Evolutionary conservation across 441 rosid genomes (phyloP), one percentile per base, ranked within the genome.

Genomic region (Aquilaria agallochum): DNA sequence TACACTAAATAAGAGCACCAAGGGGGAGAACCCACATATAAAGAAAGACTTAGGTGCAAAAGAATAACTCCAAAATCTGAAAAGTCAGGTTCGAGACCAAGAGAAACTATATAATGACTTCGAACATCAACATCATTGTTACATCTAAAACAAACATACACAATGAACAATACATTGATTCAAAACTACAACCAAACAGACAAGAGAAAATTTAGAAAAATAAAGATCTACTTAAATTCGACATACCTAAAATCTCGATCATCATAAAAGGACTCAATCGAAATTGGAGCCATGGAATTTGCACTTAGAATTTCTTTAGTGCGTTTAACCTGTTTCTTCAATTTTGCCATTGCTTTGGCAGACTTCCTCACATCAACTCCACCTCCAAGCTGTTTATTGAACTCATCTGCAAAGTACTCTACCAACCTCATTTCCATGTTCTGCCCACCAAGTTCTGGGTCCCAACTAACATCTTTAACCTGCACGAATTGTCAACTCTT

Each of bases 391-490:
- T 91, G 89, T 73, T 87, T 87, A 78, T 94, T 94, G 72, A 94
- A 91, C 77, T 94, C 96, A 70, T 89, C 97, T 1, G 97, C 92
- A 74, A 94, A 90, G 76, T 80, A 78, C 64, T 94, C 98, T 66
- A 87, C 93, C 82, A 94, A 65, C 56, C 84, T 79, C 66, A 79
- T 72, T 78, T 94, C 98, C 96, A 94, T 89, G 67, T 71, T 75
- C 74, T 81, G 94, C 61, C 99, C 99, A 50, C 99, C 99, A 52
- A 94, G 94, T 74, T 72, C 83, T 13, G 92, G 64, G 66, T 89
- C 94, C 99, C 99, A 94, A 83, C 96, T 94, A 56, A 94, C 96
- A 82, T 94, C 99, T 85, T 87, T 94, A 56, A 94, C 96, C 99
- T 94, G 73, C 55, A 73, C 40, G 50, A 59, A 10, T 71, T 50